phyloP scores from a whole-genome alignment of 2,329 filamentous ascomycete species.

The Byssochlamys sp. region DNA sequence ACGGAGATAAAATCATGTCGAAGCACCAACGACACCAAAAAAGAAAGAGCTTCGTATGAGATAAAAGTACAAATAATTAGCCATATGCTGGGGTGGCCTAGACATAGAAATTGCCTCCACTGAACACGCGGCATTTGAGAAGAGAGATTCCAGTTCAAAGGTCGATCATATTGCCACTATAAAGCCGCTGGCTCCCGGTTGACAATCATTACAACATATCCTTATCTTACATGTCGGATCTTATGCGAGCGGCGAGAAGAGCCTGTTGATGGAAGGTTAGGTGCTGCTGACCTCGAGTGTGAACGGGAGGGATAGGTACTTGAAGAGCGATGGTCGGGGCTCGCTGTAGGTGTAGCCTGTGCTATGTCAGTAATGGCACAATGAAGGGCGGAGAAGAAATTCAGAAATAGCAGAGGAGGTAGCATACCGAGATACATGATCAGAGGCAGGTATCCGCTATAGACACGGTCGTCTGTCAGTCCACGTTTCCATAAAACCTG shows the following conservation, averaged over 20 bases:
- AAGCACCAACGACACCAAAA: not conserved
- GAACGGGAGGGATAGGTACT: slow-evolving; percentile 40
- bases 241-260: slow-evolving; percentile 37
- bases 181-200: not conserved
- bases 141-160: not conserved
- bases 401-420: slow-evolving; percentile 36
- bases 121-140: not conserved
- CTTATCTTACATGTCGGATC: slow-evolving; percentile 1
- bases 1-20: not conserved
- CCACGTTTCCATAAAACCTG: slow-evolving; percentile 26
- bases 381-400: slow-evolving; percentile 4
- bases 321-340: slow-evolving; percentile 71
- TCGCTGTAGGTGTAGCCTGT: slow-evolving; percentile 88
- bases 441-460: slow-evolving; percentile 85
- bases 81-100: not conserved
- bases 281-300: not conserved
- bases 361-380: slow-evolving; percentile 12
- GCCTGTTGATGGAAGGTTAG: slow-evolving; percentile 18
- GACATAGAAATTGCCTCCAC: not conserved
- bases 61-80: not conserved
- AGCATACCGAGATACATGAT: slow-evolving; percentile 85
- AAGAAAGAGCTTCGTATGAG: not conserved
- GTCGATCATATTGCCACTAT: not conserved
- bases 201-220: slow-evolving; percentile 1
- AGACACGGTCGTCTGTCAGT: slow-evolving; percentile 11